Conservation (phyloP, 306 rosid genomes). For the Glycyrrhiza uralensis region DNA sequence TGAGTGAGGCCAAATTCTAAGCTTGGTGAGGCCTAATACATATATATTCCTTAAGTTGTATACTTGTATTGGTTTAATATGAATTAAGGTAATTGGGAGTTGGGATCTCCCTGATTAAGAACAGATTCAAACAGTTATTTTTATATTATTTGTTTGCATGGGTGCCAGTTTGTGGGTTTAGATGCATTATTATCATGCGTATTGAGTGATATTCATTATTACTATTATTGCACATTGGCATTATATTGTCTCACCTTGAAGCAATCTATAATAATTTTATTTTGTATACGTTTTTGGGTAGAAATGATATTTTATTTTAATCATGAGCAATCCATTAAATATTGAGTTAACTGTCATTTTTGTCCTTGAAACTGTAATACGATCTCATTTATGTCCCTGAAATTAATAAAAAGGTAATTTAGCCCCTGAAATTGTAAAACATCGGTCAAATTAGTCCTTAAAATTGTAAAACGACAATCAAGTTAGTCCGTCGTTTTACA, state of each 20-base stretch:
- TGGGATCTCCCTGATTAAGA: neutral
- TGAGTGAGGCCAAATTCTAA: neutral
- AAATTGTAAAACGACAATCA: too few relatives aligned
- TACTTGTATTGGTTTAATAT: neutral
- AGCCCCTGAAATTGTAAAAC: too few relatives aligned
- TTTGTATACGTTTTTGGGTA: neutral
- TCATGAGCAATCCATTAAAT: neutral
- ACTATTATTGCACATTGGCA: slow-evolving; percentile 17
- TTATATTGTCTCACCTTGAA: slow-evolving; percentile 29
- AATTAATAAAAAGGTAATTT: too few relatives aligned
- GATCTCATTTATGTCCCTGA: too few relatives aligned
- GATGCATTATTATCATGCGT: slow-evolving; percentile 20
- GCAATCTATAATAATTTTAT: slow-evolving; percentile 30
- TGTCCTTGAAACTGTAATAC: too few relatives aligned
- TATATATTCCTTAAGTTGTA: neutral
- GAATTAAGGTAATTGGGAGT: neutral
- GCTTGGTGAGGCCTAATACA: neutral
- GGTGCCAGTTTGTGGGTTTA: neutral
- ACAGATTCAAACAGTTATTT: neutral
- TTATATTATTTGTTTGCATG: slow-evolving; percentile 7
- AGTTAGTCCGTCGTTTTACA: too few relatives aligned
- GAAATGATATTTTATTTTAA: slow-evolving; percentile 1
- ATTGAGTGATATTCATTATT: neutral
- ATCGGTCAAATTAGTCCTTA: too few relatives aligned
- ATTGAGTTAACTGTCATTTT: too few relatives aligned